Base-by-base conservation (phyloP, 345 rosid genomes). In the Hibiscus mutabilis region DNA sequence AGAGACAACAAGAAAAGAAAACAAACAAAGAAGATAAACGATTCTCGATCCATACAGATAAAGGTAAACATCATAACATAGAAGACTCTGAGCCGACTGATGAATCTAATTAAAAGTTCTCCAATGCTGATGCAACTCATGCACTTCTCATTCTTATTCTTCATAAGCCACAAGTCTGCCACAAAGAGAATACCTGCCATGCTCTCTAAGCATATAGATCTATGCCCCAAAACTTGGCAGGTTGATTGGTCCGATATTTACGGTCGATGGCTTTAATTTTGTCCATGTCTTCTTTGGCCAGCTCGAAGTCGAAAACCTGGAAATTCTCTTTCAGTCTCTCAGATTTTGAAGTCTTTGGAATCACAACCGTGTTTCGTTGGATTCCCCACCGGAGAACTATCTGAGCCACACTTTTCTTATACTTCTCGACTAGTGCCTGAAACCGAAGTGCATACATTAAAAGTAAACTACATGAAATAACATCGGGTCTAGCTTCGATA, bases 201-300 rank as follows among this genome's bases (percentile, higher is more conserved):
- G 4, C 22, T 9, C 21, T 60, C 35, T 31, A 59, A 59, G 37
- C 95, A 77, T 69, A 89, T 13, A 88, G 82, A 82, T 93, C 87
- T 16, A 93, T 75, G 60, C 95, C 95, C 98, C 97, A 94, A 65
- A 88, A 85, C 82, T 79, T 83, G 66, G 89, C 90, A 2, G 96
- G 96, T 66, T 86, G 88, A 76, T 91, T 89, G 57, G 87, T 88
- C 24, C 96, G 83, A 61, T 85, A 81, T n/a, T 78, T 86, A 80
- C 80, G 84, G 78, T 93, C 93, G 24, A 84, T 24, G 58, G 78
- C 74, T 70, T 85, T 81, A 46, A 89, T 85, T 77, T 79, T 16
- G 13, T 88, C 97, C 90, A 87, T 86, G 84, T 91, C 96, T 60
- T 91, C 97, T 64, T 86, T 80, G 12, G 78, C 59, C 71, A 91